Base-by-base conservation (phyloP, 2,329 filamentous ascomycete genomes). In the Eutypella sp. region DNA sequence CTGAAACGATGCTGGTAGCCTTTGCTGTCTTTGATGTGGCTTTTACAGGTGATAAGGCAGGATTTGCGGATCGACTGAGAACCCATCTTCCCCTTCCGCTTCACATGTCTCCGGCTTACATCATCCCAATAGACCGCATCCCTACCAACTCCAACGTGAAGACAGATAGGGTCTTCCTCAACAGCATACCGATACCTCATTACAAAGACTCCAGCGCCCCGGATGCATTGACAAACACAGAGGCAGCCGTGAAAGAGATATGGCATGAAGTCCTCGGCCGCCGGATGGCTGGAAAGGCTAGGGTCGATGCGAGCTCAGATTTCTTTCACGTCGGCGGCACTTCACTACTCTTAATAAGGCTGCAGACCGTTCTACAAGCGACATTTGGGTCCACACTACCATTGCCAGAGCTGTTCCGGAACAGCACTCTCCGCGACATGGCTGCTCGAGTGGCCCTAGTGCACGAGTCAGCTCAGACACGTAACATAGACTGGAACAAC, bases 251-350 rank as follows among this genome's bases (percentile, higher is more conserved):
- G 9, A 36, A 34, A 18, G 15, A 29, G 10, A 33, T 53, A 5
- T 58, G 54, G 51, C 36, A 56, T 2, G 48, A 47, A 3, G 48
- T 57, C 5, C 45, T 66, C 2, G 6, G 42, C 55, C 2, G 38
- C 56, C 5, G 47, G 58, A 1, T 36, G 51, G n/a, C 25, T 46
- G 24, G 47, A 45, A 2, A 52, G 13, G 16, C 18, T 22, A 20
- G 36, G 4, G 16, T 60, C 7, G 33, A 47, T 0, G 13, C 45
- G 0, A 29, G 51, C 3, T 57, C 68, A 4, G 63, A 69, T 52
- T 73, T 75, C 54, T 74, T 73, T 55, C 46, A 47, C 0, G 49
- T 65, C 2, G 71, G 71, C 2, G 71, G 70, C 5, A 71, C 62
- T 45, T 74, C 71, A 0, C 44, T 73, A 3, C 56, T 69, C 0